phyloP scores from a whole-genome alignment of 225 moss, liverwort and hornwort genomes.

The Anthoceros angustus region DNA sequence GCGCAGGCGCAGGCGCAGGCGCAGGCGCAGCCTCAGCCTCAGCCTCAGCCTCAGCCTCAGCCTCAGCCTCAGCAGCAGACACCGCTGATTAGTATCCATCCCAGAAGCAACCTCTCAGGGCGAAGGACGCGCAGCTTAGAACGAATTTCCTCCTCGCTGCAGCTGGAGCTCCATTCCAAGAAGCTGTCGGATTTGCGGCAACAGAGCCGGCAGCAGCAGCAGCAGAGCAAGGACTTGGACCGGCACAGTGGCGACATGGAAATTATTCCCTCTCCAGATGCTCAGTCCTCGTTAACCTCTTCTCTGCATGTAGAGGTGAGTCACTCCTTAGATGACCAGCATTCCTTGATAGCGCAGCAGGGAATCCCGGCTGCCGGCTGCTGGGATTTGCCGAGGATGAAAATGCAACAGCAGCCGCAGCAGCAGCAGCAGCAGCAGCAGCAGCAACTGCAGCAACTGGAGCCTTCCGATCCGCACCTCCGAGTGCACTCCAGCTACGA shows the following conservation, averaged over 20 bases:
- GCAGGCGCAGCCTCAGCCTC: neutral
- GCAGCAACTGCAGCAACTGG: conserved; percentile 28
- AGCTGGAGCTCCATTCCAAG: conserved; percentile 14
- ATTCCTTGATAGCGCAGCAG: conserved; percentile 23
- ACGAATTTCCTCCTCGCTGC: conserved; percentile 35
- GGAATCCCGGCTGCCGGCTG: conserved; percentile 23
- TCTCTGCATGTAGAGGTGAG: conserved; percentile 25
- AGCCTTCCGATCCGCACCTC: conserved; percentile 26
- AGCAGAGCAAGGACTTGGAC: conserved; percentile 44
- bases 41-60: conserved; percentile 21
- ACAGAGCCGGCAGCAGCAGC: conserved; percentile 29
- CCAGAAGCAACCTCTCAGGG: conserved; percentile 33
- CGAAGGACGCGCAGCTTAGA: conserved; percentile 20
- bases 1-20: too few species aligned
- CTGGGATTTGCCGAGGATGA: conserved; percentile 19
- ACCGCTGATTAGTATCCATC: conserved; percentile 38
- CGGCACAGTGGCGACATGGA: conserved; percentile 30
- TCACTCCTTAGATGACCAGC: conserved; percentile 38
- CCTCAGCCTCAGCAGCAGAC: conserved; percentile 34
- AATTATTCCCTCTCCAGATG: conserved; percentile 41
- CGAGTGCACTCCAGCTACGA: conserved; percentile 45
- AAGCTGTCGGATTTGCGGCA: conserved; percentile 38
- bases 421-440: conserved; percentile 38
- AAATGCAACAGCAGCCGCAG: conserved; percentile 22
- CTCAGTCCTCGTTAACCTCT: conserved; percentile 16